Percentiles rank a stretch among this genome's conserved stretches.
Conservation (phyloP, 306 rosid genomes). For the Cucurbita moschata region DNA sequence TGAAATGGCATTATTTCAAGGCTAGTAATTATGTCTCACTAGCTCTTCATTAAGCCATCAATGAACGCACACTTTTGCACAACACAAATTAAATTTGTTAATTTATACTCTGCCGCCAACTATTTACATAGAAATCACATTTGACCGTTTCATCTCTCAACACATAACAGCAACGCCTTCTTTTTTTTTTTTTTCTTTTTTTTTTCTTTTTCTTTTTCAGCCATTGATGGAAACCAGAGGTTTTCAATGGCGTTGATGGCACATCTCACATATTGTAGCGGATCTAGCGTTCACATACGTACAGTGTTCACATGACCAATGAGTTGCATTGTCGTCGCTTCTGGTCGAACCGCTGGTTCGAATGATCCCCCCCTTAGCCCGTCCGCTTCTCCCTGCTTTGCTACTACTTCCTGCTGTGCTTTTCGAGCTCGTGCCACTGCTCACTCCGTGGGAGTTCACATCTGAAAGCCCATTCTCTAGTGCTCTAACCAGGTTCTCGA, state of each 20-base stretch:
- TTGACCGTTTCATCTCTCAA: not conserved
- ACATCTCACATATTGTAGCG: constrained; percentile 25
- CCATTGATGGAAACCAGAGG: not conserved
- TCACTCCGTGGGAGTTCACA: constrained; percentile 23
- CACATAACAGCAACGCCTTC: not conserved
- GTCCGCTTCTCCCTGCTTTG: constrained; percentile 17
- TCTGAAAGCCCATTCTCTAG: constrained; percentile 43
- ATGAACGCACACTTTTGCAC: too few relatives aligned
- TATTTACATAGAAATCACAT: constrained; percentile 1
- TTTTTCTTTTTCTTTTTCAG: not conserved
- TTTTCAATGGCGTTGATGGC: constrained; percentile 19
- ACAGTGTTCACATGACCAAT: constrained; percentile 41
- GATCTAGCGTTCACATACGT: constrained; percentile 27
- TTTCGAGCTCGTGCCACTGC: constrained; percentile 29
- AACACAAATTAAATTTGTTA: too few relatives aligned
- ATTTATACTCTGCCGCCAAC: too few relatives aligned
- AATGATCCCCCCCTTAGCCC: constrained; percentile 24
- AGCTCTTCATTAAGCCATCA: too few relatives aligned
- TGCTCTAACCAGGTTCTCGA: constrained; percentile 38
- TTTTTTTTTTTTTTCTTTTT: not conserved
- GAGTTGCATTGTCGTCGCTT: constrained; percentile 15
- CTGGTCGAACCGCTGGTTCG: constrained; percentile 20
- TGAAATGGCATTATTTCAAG: too few relatives aligned
- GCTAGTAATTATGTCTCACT: too few relatives aligned
- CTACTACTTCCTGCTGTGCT: constrained; percentile 25